phyloP scores from a whole-genome alignment of 495 filamentous ascomycete genomes.

The Cercophora scortea region DNA sequence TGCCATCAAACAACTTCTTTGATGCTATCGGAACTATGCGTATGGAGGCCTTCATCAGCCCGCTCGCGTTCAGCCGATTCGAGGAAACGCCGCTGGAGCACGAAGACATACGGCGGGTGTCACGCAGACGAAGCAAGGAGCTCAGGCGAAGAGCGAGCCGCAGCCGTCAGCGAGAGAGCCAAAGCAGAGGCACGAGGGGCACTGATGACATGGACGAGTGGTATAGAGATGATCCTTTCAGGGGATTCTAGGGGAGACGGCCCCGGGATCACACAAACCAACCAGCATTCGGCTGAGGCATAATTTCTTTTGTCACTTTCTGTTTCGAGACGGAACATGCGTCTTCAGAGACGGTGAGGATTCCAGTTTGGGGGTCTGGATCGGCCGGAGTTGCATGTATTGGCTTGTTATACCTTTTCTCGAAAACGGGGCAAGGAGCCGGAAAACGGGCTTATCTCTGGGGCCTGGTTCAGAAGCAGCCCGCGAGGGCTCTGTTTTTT shows the following conservation, averaged over 20 bases:
- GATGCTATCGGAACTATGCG: conserved; percentile 82
- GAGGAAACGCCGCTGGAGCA: conserved; percentile 40
- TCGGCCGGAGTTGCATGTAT: too few species aligned
- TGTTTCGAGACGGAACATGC: too few species aligned
- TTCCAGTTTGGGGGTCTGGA: too few species aligned
- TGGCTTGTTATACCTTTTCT: too few species aligned
- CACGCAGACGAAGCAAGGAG: conserved; percentile 41
- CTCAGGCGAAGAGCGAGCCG: conserved; percentile 40
- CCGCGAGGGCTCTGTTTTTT: too few species aligned
- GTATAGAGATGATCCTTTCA: conserved; percentile 40
- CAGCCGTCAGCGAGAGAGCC: conserved; percentile 41
- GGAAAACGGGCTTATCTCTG: too few species aligned
- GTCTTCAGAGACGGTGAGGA: too few species aligned
- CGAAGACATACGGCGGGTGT: conserved; percentile 34
- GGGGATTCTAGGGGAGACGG: conserved; percentile 27
- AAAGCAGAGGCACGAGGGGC: conserved; percentile 35
- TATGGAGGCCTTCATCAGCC: conserved; percentile 92
- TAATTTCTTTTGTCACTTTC: background rate
- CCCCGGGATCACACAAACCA: background rate
- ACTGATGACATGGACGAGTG: conserved; percentile 40
- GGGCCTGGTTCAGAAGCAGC: too few species aligned
- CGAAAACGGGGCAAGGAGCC: too few species aligned
- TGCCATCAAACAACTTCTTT: conserved; percentile 50
- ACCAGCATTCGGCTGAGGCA: background rate
- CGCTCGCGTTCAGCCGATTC: conserved; percentile 34